These are phyloP conservation scores for Moesziomyces aphidis DNA, from an alignment of 1,284 basidiomycete genomes.

Conservation along the genomic window DNA sequence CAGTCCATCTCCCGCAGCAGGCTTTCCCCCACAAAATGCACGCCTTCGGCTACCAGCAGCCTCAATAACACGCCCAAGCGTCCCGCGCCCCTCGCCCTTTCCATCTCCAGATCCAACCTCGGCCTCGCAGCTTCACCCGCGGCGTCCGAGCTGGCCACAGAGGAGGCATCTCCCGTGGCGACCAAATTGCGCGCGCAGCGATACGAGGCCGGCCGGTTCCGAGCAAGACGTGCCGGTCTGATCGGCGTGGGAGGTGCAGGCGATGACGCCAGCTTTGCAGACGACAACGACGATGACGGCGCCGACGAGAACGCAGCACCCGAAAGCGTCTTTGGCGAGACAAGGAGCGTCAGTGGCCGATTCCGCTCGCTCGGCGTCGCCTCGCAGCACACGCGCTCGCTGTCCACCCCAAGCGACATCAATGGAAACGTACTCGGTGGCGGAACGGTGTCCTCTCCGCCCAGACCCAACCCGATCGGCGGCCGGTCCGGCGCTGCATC, in stretches of 20 bases:
- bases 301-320: conserved; percentile 37
- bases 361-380: conserved; percentile 18
- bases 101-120: conserved; percentile 36
- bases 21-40: conserved; percentile 26
- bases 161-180: conserved; percentile 20
- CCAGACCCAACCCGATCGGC: conserved; percentile 2
- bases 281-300: conserved; percentile 18
- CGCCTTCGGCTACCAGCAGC: conserved; percentile 5
- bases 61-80: conserved; percentile 28
- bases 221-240: conserved; percentile 25
- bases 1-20: conserved; percentile 17
- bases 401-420: conserved; percentile 23
- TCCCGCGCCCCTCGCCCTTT: conserved; percentile 22
- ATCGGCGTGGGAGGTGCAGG: conserved; percentile 25
- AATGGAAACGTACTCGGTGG: conserved; percentile 20
- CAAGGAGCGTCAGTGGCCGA: conserved; percentile 11
- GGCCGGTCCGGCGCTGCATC: conserved; percentile 6
- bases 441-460: conserved; percentile 3
- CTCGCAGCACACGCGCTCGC: conserved; percentile 23
- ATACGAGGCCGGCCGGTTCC: conserved; percentile 24
- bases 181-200: conserved; percentile 34
- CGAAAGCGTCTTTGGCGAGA: conserved; percentile 5
- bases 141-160: conserved; percentile 1
- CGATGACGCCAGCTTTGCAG: conserved; percentile 16
- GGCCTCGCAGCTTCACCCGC: conserved; percentile 12